These are phyloP conservation scores for Macrophomina pseudophaseolina DNA, from an alignment of 2,329 filamentous ascomycete genomes.

Conservation along the genomic window DNA sequence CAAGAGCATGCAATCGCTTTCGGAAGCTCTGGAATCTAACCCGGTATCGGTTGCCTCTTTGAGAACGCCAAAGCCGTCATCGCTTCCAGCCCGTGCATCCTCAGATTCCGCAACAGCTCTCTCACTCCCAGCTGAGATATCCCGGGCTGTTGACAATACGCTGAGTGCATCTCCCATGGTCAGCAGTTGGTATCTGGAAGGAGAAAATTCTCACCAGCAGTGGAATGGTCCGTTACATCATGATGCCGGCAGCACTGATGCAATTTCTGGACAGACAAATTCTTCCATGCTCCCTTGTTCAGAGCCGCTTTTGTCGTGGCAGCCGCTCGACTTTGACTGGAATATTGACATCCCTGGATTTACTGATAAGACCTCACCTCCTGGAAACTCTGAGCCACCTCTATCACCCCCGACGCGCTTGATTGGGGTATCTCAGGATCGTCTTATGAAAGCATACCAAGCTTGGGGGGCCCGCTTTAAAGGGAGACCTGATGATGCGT, in stretches of 20 bases:
- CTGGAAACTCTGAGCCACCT: background rate
- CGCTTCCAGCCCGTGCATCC: no score
- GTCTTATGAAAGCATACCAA: background rate
- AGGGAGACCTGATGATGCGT: background rate
- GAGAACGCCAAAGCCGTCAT: no score
- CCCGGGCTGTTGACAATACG: no score
- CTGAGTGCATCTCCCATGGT: no score
- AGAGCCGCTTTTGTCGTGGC: background rate
- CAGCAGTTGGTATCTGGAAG: background rate
- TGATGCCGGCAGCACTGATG: background rate
- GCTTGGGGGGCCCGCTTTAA: background rate
- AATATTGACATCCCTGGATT: background rate
- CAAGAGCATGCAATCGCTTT: background rate
- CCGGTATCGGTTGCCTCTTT: no score
- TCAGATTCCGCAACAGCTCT: no score
- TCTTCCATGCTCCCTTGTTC: background rate
- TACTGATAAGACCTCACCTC: background rate
- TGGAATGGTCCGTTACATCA: background rate
- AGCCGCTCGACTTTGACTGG: background rate
- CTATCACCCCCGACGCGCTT: background rate
- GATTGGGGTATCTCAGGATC: background rate
- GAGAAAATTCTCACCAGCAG: background rate
- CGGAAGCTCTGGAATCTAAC: no score
- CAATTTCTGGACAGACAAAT: background rate
- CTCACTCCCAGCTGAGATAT: no score